Conservation (phyloP, 2,329 filamentous ascomycete species). For the Didymella segeticola region DNA sequence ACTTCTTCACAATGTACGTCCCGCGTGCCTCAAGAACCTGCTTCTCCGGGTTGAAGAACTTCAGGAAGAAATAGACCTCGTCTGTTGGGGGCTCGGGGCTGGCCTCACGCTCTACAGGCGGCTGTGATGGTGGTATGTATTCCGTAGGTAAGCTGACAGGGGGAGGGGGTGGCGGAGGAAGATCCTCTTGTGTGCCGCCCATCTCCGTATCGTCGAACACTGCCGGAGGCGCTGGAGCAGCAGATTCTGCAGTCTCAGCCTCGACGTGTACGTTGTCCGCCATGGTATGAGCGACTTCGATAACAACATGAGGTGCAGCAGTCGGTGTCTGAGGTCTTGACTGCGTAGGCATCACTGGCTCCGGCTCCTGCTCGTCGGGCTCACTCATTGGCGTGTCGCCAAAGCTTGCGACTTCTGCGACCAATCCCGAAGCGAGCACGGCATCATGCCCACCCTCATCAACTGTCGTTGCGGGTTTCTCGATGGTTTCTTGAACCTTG, state of each 20-base stretch:
- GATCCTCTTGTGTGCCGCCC: constrained; percentile 44
- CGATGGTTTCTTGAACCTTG: constrained; percentile 3
- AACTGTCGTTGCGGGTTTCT: not conserved
- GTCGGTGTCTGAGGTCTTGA: constrained; percentile 11
- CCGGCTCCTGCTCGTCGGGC: constrained; percentile 41
- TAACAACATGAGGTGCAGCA: not conserved
- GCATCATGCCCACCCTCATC: constrained; percentile 4
- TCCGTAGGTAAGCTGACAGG: constrained; percentile 25
- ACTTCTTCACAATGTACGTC: constrained; percentile 40
- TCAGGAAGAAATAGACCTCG: constrained; percentile 52
- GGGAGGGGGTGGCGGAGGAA: constrained; percentile 33
- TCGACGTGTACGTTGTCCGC: constrained; percentile 24
- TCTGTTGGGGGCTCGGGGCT: constrained; percentile 35
- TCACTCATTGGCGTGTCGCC: constrained; percentile 51
- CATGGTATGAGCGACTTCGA: constrained; percentile 31
- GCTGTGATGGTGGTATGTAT: constrained; percentile 26
- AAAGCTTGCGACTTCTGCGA: constrained; percentile 15
- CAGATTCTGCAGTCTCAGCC: not conserved
- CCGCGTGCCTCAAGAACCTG: constrained; percentile 44
- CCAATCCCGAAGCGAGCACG: no score
- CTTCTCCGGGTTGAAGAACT: constrained; percentile 47
- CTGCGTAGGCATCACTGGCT: constrained; percentile 4
- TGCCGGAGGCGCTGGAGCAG: constrained; percentile 25
- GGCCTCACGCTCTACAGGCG: constrained; percentile 23
- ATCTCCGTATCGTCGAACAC: constrained; percentile 45